Evolutionary conservation across 345 rosid species (phyloP), one percentile per base, ranked within the genome.

Genomic region (Corchorus capsularis): DNA sequence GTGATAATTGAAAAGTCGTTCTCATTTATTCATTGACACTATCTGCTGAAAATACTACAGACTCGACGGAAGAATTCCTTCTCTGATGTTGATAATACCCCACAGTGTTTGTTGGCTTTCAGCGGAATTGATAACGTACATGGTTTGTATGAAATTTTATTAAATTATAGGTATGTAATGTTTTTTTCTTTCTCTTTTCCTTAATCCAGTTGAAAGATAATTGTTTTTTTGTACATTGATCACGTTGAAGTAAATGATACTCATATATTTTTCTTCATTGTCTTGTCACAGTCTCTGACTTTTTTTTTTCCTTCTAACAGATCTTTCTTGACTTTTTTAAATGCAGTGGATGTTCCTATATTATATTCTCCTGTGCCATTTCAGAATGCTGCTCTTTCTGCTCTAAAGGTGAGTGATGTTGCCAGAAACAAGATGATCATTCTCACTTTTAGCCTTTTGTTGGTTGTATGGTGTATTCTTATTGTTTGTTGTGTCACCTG

Each of bases 21-120:
- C 69, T 85, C 27, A 69, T 12, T 37, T 64, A 62, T 59, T 72
- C 8, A 68, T 57, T 55, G 27, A 39, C 55, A 62, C 13, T 82
- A 80, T 80, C 55, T 80, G 45, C 72, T 79, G 62, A 66, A 75
- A 73, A 74, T 73, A 35, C 65, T 86, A 86, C 91, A 96, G 99
- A 82, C 91, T 80, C 92, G 89, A 62, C 83, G 85, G 54, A 69
- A 39, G 61, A 82, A 88, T 75, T 87, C 92, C 64, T 76, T 77
- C 80, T 79, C 89, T 74, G 87, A 87, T 78, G 80, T 91, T 79
- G 99, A 96, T 80, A 90, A 89, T 85, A 94, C 87, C 73, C 89
- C 97, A 22, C 89, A 92, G 76, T 96, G 98, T 43, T 80, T 96
- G 79, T 86, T 96, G 72, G 95, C 92, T 60, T 83, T 94, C 86